Percentiles rank a stretch among this genome's conserved stretches.
Conservation (phyloP, 352 stramenopile genomes). For the Phytophthora fragariaefolia region DNA sequence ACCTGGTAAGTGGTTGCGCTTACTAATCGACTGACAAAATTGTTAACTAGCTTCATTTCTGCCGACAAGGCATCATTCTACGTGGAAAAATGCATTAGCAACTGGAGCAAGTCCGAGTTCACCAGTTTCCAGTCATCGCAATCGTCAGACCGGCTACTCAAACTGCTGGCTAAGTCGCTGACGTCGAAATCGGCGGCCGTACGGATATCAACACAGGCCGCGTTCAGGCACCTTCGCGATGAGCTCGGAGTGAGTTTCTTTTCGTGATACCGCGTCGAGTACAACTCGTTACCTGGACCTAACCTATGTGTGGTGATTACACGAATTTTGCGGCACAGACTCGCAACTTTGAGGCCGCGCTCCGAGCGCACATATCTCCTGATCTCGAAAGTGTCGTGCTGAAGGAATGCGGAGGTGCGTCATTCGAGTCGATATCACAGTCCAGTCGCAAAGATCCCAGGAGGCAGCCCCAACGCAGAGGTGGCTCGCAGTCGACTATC, state of each 20-base stretch:
- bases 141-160: conserved; percentile 26
- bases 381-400: conserved; percentile 7
- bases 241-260: conserved; percentile 46
- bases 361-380: conserved; percentile 8
- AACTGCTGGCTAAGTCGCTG: conserved; percentile 40
- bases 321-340: conserved; percentile 9
- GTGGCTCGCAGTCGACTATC: not conserved
- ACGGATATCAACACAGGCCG: conserved; percentile 58
- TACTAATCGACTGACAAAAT: not conserved
- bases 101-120: conserved; percentile 42
- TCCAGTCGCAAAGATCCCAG: not conserved
- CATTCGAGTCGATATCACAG: not conserved
- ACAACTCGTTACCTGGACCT: not conserved
- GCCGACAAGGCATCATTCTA: conserved; percentile 57
- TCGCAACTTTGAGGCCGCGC: conserved; percentile 7
- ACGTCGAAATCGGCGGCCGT: conserved; percentile 53
- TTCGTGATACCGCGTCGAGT: not conserved
- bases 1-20: conserved; percentile 42
- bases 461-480: not conserved
- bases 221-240: conserved; percentile 35
- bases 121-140: conserved; percentile 32
- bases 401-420: conserved; percentile 5
- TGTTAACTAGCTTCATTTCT: not conserved
- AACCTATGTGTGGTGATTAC: not conserved
- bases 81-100: conserved; percentile 63